A percentile compares a stretch with the other conserved stretches of the same genome.
phyloP scores from a whole-genome alignment of 1,284 basidiomycete species.

The Coriolopsis trogii region DNA sequence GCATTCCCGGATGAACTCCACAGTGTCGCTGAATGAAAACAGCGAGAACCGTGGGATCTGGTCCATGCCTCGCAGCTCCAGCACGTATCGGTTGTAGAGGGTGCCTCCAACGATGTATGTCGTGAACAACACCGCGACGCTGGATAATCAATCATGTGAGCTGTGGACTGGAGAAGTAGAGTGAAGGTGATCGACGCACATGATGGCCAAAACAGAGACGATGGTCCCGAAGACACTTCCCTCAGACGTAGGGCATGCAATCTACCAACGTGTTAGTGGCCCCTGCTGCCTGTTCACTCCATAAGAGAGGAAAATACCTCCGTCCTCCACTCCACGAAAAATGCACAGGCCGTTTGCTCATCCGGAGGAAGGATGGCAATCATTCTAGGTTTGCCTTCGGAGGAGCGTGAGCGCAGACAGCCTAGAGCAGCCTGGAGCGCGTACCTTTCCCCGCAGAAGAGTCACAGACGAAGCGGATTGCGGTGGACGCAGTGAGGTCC shows the following conservation, averaged over 20 bases:
- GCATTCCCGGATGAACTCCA: conserved; percentile 30
- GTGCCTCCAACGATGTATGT: conserved; percentile 62
- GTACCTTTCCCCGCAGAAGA: conserved; percentile 50
- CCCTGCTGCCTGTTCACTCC: too few relatives aligned
- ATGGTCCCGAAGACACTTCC: conserved; percentile 52
- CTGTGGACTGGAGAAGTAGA: conserved; percentile 19
- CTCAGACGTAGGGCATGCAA: conserved; percentile 66
- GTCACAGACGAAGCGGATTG: conserved; percentile 74
- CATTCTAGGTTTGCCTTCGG: conserved; percentile 53
- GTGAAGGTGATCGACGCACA: conserved; percentile 42
- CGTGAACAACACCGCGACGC: conserved; percentile 55
- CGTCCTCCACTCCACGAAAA: conserved; percentile 74
- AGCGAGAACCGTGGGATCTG: conserved; percentile 70
- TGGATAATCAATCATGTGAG: conserved; percentile 31
- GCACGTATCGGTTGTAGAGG: conserved; percentile 71
- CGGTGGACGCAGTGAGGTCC: conserved; percentile 55
- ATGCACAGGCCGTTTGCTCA: conserved; percentile 67
- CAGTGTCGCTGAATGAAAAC: conserved; percentile 35
- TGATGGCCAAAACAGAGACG: conserved; percentile 51
- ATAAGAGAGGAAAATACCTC: conserved; percentile 56
- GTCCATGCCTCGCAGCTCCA: conserved; percentile 61
- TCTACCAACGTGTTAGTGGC: conserved; percentile 45
- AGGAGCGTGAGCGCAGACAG: background rate
- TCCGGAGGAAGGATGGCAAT: conserved; percentile 63
- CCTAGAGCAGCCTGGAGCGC: conserved; percentile 9